Percentiles rank a stretch among this genome's conserved stretches.
Evolutionary conservation across 2,329 filamentous ascomycete species (phyloP).

Genomic region (Cladosporium sp.): DNA sequence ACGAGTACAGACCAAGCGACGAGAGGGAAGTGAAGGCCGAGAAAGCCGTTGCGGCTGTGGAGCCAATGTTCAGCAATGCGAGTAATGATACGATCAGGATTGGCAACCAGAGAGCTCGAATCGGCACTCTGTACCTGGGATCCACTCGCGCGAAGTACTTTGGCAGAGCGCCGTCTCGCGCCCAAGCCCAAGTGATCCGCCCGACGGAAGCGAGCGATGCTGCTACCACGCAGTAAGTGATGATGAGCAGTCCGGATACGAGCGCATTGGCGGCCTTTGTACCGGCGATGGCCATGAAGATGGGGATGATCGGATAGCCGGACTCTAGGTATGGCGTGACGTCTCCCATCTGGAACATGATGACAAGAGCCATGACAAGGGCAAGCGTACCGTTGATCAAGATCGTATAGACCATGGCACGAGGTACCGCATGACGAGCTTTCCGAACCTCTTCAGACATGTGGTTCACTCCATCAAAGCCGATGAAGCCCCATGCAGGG

Average conservation of each 20-base stretch:
- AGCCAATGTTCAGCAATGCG: slow-evolving; percentile 22
- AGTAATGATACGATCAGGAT: slow-evolving; percentile 19
- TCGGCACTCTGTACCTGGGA: slow-evolving; percentile 18
- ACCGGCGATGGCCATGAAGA: slow-evolving; percentile 18
- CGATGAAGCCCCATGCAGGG: slow-evolving; percentile 17
- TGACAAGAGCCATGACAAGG: slow-evolving; percentile 42
- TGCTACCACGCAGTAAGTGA: slow-evolving; percentile 25
- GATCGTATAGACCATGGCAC: slow-evolving; percentile 44
- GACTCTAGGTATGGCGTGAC: slow-evolving; percentile 24
- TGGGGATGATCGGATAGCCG: slow-evolving; percentile 21
- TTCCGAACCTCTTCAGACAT: slow-evolving; percentile 49
- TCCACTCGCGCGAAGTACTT: slow-evolving; percentile 20
- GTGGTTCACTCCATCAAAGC: slow-evolving; percentile 19
- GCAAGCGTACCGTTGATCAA: slow-evolving; percentile 41
- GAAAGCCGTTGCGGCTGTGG: slow-evolving; percentile 19
- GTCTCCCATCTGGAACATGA: slow-evolving; percentile 42
- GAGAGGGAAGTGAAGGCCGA: slow-evolving; percentile 20
- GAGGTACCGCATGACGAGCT: slow-evolving; percentile 18
- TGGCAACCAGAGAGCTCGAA: slow-evolving; percentile 22
- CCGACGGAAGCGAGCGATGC: slow-evolving; percentile 23
- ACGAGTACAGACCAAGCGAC: slow-evolving; percentile 20
- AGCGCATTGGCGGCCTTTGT: slow-evolving; percentile 18
- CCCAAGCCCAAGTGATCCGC: slow-evolving; percentile 24
- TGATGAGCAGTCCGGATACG: slow-evolving; percentile 21
- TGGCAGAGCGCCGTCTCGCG: slow-evolving; percentile 22